Conservation (phyloP, 2,329 filamentous ascomycete species). For the Scedosporium apiospermum region DNA sequence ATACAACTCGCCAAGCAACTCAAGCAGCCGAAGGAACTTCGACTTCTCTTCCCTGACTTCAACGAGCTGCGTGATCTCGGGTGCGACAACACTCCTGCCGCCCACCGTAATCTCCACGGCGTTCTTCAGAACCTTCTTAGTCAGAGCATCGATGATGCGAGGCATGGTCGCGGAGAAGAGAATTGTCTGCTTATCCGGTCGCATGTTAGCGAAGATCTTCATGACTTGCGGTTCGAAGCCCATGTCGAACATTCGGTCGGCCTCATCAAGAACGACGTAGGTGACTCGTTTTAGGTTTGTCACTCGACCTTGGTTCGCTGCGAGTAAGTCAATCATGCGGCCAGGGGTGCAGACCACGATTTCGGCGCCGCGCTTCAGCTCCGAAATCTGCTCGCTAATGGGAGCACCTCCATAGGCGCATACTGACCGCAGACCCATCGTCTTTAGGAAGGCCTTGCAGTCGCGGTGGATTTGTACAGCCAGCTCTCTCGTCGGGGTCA, state of each 20-base stretch:
- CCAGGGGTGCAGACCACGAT: conserved; percentile 94
- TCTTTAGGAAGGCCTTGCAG: conserved; percentile 88
- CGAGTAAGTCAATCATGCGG: conserved; percentile 88
- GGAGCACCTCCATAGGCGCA: conserved; percentile 93
- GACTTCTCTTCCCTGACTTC: conserved; percentile 73
- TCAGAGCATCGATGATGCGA: conserved; percentile 80
- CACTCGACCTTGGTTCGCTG: conserved; percentile 87
- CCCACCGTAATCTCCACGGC: conserved; percentile 90
- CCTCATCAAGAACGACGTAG: conserved; percentile 93
- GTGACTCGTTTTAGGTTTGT: conserved; percentile 84
- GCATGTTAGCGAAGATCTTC: conserved; percentile 87
- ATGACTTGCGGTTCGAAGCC: conserved; percentile 97
- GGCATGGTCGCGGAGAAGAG: conserved; percentile 97
- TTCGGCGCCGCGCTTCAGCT: conserved; percentile 88
- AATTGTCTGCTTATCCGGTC: conserved; percentile 87
- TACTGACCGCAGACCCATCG: conserved; percentile 73
- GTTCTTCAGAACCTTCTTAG: conserved; percentile 75
- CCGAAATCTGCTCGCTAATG: conserved; percentile 95
- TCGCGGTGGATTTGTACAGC: conserved; percentile 91
- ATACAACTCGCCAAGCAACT: conserved; percentile 80
- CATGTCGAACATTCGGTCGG: conserved; percentile 99
- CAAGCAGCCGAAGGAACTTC: conserved; percentile 77
- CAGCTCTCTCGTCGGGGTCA: conserved; percentile 90
- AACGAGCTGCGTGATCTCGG: conserved; percentile 87
- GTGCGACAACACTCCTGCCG: conserved; percentile 76